phyloP scores from a whole-genome alignment of 2,329 filamentous ascomycete genomes.

The Cucurbitaria berberidis region DNA sequence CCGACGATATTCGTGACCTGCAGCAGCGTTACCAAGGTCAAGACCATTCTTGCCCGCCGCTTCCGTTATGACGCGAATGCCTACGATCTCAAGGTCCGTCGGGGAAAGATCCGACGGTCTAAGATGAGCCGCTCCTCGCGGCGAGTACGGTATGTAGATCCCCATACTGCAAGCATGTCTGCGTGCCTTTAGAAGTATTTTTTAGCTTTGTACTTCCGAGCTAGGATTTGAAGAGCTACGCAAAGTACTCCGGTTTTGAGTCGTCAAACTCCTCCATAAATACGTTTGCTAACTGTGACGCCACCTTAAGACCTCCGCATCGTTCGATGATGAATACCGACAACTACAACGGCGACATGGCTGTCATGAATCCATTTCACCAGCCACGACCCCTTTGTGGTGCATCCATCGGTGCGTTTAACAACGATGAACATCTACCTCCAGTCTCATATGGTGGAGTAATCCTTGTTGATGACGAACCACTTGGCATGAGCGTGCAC shows the following conservation, averaged over 20 bases:
- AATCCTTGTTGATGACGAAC: constrained; percentile 80
- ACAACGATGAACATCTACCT: constrained; percentile 81
- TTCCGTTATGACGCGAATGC: constrained; percentile 70
- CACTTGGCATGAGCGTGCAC: constrained; percentile 95
- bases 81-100: constrained; percentile 73
- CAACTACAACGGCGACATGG: constrained; percentile 45
- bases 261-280: background rate
- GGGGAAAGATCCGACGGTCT: constrained; percentile 70
- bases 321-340: constrained; percentile 50
- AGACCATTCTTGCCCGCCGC: constrained; percentile 72
- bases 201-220: background rate
- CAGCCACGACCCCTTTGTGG: constrained; percentile 82
- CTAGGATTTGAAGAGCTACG: background rate
- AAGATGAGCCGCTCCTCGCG: constrained; percentile 52
- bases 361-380: constrained; percentile 72
- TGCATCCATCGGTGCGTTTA: constrained; percentile 91
- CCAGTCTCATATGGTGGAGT: constrained; percentile 91
- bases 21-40: constrained; percentile 74
- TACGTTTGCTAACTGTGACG: background rate
- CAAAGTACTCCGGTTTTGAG: background rate
- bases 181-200: background rate
- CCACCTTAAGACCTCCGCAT: constrained; percentile 35
- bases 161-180: background rate
- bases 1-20: constrained; percentile 81
- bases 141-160: constrained; percentile 22